These are phyloP conservation scores for Cyberlindnera maritima DNA, from an alignment of 805 yeast genomes.

Conservation along the genomic window DNA sequence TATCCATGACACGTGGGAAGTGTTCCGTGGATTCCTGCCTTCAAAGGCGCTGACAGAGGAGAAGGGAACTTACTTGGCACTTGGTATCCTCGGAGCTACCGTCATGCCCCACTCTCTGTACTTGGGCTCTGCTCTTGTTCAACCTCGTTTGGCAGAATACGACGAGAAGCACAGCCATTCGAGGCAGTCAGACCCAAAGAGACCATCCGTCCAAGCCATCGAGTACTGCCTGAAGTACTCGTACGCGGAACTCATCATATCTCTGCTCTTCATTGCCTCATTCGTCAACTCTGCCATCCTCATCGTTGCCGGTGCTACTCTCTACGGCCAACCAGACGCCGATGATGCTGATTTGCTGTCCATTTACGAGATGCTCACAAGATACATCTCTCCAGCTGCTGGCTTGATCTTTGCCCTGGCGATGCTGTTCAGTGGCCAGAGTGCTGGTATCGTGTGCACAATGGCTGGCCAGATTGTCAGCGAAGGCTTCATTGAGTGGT, in stretches of 20 bases:
- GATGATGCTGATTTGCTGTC: constrained; percentile 81
- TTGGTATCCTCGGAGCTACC: constrained; percentile 90
- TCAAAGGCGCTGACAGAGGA: constrained; percentile 55
- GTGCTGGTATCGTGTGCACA: constrained; percentile 93
- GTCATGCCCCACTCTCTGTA: constrained; percentile 93
- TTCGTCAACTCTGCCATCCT: constrained; percentile 89
- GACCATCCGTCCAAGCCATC: constrained; percentile 80
- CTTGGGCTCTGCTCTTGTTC: constrained; percentile 84
- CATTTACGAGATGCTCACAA: constrained; percentile 66
- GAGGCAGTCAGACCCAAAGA: constrained; percentile 37
- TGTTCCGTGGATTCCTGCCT: constrained; percentile 72
- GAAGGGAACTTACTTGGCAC: constrained; percentile 68
- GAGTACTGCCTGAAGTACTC: constrained; percentile 77
- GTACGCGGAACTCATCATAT: constrained; percentile 76
- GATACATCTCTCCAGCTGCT: constrained; percentile 78
- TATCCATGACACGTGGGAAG: constrained; percentile 48
- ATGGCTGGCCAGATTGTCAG: constrained; percentile 92
- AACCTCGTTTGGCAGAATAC: constrained; percentile 74
- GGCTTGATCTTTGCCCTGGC: constrained; percentile 89
- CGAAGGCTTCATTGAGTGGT: constrained; percentile 83
- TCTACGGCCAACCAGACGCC: constrained; percentile 60
- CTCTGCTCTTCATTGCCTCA: constrained; percentile 84
- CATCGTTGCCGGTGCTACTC: constrained; percentile 88
- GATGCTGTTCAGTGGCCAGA: constrained; percentile 85
- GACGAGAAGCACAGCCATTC: constrained; percentile 56